Base-by-base conservation (phyloP, 192 early-diverging fungal genomes). In the Coemansia aciculifera region DNA sequence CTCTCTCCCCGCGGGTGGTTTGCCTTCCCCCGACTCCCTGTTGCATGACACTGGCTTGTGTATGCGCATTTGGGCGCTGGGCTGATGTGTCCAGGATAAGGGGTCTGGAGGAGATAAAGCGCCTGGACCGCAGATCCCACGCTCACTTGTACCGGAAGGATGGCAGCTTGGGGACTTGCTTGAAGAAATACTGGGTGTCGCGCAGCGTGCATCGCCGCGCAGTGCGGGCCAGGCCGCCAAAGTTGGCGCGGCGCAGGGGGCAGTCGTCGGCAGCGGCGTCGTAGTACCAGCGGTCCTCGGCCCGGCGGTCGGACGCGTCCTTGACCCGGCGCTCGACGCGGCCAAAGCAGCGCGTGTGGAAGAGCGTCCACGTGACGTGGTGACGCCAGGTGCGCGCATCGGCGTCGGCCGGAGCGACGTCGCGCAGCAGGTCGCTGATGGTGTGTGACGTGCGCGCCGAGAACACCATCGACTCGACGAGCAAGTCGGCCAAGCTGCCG, bases 181-280 rank as follows among this genome's bases (percentile, higher is more conserved):
- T 85, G 62, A 81, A 85, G 32, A 78, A 85, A 69, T 85, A 85
- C 69, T 85, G 84, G 42, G 67, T 85, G 66, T 85, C 84, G 64
- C 79, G 81, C 71, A 85, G 84, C 5, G 84, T 85, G 73, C 84
- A 85, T 27, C 79, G 72, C 32, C 84, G 67, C 34, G 84, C 84
- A 2, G 84, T 81, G 36, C 84, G 73, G 63, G 79, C 84, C 24
- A 85, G 70, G 2, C 84, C 79, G 57, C 77, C 79, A 78, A 81
- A 85, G 68, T 73, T 82, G 36, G 68, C 79, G 7, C 76, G 63
- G 38, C 84, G 79, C 64, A 67, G 67, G 40, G 43, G 36, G 71
- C 79, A 78, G 19, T 68, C 71, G 54, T 85, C 84, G 36, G 59
- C 60, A 19, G 72, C 63, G 3, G 84, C 75, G 29, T 85, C 84